Evolutionary conservation across 2,329 filamentous ascomycete genomes (phyloP), one percentile per base, ranked within the genome.

Genomic region (Penicillium sp.): DNA sequence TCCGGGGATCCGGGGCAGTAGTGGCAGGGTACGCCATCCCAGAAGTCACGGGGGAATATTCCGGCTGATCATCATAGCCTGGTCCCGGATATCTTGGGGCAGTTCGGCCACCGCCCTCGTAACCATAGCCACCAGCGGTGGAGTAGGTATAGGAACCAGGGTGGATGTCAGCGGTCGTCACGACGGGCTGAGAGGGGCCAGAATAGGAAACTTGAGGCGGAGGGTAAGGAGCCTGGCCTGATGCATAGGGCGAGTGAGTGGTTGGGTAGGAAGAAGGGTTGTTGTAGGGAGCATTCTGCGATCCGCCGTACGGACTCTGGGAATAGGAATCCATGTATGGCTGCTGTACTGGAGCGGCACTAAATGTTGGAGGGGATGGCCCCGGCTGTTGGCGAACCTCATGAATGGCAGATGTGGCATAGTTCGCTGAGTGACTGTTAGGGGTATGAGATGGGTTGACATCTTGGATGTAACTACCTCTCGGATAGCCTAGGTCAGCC

Each of bases 401-500:
- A 58, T 69, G 67, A 38, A 68, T 62, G 34, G 63, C 46, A 39
- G 69, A 64, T 28, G 62, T 42, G 48, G 63, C 55, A 62, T 71
- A 72, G 51, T 46, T 66, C 42, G 58, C 62, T 64, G 63, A 51
- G 54, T 60, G 55, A 57, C 62, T 60, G 62, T 67, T 71, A 66
- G 69, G 67, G 48, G 60, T 58, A 46, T 64, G 63, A 48, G 66
- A 61, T 50, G 63, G 56, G 46, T 62, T 64, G 46, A 63, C 55
- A 53, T 67, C 62, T 58, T 71, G 68, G 57, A 59, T 61, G 57
- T 70, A 70, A 59, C 60, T 71, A 65, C 69, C 69, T 65, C 67
- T 57, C 34, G 67, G 64, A 59, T 70, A 64, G 50, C 69, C 69
- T 56, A 66, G 60, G 54, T 70, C 65, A 59, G 63, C 60, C 52